These are phyloP conservation scores for Chalciporus sphaerocephalus DNA, from an alignment of 768 basidiomycete species.

Conservation along the genomic window DNA sequence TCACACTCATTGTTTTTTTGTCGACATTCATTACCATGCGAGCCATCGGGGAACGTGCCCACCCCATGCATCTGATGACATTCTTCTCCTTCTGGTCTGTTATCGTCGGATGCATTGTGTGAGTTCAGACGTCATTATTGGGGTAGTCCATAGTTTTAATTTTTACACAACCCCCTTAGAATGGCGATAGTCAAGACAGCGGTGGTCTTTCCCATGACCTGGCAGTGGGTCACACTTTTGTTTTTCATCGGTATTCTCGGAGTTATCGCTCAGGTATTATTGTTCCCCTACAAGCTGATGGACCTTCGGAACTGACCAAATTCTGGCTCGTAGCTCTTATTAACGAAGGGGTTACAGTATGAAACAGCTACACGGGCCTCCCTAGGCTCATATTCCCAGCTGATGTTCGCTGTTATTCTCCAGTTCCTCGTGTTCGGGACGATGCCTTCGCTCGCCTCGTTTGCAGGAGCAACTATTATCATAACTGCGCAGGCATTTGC, in stretches of 20 bases:
- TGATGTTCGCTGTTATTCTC: constrained; percentile 64
- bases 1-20: background rate
- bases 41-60: constrained; percentile 71
- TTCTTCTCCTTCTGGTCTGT: constrained; percentile 63
- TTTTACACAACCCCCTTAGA: background rate
- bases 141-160: background rate
- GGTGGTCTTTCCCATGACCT: constrained; percentile 17
- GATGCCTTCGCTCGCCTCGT: constrained; percentile 52
- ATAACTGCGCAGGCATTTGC: constrained; percentile 28
- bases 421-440: constrained; percentile 64
- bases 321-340: constrained; percentile 36
- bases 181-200: constrained; percentile 7
- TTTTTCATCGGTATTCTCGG: constrained; percentile 15
- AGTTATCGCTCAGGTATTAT: constrained; percentile 17
- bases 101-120: constrained; percentile 12
- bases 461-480: constrained; percentile 63
- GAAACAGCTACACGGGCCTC: constrained; percentile 63
- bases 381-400: constrained; percentile 57
- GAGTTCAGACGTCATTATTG: background rate
- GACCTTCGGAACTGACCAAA: background rate
- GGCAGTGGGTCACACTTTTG: constrained; percentile 13
- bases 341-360: constrained; percentile 59
- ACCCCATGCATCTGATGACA: constrained; percentile 65
- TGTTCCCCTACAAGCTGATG: too few relatives aligned
- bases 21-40: constrained; percentile 49